phyloP scores from a whole-genome alignment of 208 protist genomes.

The Leishmania lainsoni region DNA sequence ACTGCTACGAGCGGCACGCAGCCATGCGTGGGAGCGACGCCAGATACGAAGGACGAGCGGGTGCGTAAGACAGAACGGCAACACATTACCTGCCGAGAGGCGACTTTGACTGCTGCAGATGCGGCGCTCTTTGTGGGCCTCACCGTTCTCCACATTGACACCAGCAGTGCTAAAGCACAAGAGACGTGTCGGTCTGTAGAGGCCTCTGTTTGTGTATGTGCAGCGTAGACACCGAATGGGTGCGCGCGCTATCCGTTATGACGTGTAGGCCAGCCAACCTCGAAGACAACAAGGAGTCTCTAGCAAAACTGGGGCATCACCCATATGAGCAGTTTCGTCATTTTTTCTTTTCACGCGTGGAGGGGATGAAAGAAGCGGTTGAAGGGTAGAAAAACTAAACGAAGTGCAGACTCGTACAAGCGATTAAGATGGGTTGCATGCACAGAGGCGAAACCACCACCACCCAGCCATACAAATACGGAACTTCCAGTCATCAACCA shows the following conservation, averaged over 20 bases:
- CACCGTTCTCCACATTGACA: not conserved
- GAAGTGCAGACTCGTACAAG: not conserved
- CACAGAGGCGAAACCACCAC: not conserved
- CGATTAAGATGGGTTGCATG: not conserved
- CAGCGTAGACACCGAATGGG: not conserved
- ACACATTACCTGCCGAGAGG: not conserved
- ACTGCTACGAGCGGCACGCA: not conserved
- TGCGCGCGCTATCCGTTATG: not conserved
- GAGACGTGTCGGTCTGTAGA: not conserved
- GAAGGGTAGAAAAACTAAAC: not conserved
- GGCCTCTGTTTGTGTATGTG: not conserved
- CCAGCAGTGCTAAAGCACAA: no score
- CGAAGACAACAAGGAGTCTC: not conserved
- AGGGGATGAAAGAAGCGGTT: not conserved
- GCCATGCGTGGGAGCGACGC: not conserved
- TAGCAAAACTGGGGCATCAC: not conserved
- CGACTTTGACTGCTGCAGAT: not conserved
- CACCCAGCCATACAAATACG: not conserved
- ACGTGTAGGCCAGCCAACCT: not conserved
- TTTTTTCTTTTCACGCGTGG: not conserved
- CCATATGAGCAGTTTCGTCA: not conserved
- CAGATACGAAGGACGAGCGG: not conserved
- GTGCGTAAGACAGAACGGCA: not conserved
- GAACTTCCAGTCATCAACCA: not conserved
- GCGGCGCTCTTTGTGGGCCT: not conserved